Evolutionary conservation across 1,139 yeast species (phyloP), one percentile per base, ranked within the genome.

Genomic region (Debaryomycetaceae sp.): DNA sequence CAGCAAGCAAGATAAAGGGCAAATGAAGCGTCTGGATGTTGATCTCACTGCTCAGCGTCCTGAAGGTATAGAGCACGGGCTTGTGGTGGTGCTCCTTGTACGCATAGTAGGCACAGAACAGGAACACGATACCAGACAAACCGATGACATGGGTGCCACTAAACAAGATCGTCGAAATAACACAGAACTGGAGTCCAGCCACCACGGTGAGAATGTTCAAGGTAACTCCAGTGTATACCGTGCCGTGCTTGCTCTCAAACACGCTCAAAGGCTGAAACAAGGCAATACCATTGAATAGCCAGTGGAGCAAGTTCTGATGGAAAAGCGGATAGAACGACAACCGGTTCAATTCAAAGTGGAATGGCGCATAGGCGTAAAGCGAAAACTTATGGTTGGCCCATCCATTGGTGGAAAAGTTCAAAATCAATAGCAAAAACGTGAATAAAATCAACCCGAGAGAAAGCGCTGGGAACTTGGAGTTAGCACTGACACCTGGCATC

Each of bases 151-250:
- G 68, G 1, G 75, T 67, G 11, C 71, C 58, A n/a, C 86, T 84
- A 50, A 70, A 80, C 9, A 86, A 64, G 2, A 79, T 20, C 45
- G 71, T 58, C 0, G 90, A 86, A 1, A 84, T 56, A 6, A 70
- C 6, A 56, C 87, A 79, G 66, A 81, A 87, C 30, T 80, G 78
- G 23, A 90, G 59, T 5, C 87, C 97, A 1, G 93, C 76, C 6
- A 81, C 65, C 1, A 85, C 83, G 0, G 96, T 86, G 45, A 86
- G 65, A 24, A 87, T 70, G 61, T 89, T 88, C 47, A 91, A 70
- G 20, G 90, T 84, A 43, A 91, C 74, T 1, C 96, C 97, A 2
- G 97, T 87, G 60, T 87, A 81, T 1, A 91, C 84, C 0, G 98
- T 90, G 7, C 98, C 98, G 55, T 89, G 86, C 27, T 69, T 63